Percentiles rank a stretch among this genome's conserved stretches.
Evolutionary conservation across 2,329 filamentous ascomycete species (phyloP).

Genomic region (Tolypocladium tropicale): DNA sequence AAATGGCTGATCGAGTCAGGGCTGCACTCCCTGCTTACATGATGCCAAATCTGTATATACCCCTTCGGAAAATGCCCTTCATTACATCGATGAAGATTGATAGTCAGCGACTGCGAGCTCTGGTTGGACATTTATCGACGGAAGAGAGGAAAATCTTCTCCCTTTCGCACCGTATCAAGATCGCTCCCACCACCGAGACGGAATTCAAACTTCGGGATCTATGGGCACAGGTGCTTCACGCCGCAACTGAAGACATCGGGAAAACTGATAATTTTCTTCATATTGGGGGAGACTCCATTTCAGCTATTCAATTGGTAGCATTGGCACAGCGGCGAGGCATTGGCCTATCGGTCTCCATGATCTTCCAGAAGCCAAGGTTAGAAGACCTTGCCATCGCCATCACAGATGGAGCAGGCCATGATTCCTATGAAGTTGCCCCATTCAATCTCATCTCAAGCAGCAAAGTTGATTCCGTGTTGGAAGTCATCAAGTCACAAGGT

Average conservation of each 20-base stretch:
- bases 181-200: not conserved
- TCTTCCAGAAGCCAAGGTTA: not conserved
- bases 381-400: not conserved
- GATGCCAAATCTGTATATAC: slow-evolving; percentile 1
- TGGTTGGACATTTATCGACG: not conserved
- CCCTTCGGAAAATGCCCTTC: not conserved
- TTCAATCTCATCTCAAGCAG: slow-evolving; percentile 6
- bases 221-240: slow-evolving; percentile 23
- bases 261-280: slow-evolving; percentile 14
- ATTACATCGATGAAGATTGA: not conserved
- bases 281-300: slow-evolving; percentile 19
- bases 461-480: not conserved
- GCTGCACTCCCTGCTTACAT: slow-evolving; percentile 1
- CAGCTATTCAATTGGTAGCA: slow-evolving; percentile 2
- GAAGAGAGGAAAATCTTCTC: not conserved
- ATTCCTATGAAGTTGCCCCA: not conserved
- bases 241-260: slow-evolving; percentile 8
- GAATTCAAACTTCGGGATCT: not conserved
- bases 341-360: slow-evolving; percentile 8
- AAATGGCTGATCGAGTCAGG: not conserved
- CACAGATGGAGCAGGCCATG: slow-evolving; percentile 4
- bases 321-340: not conserved
- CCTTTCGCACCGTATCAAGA: not conserved
- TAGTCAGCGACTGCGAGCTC: not conserved
- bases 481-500: not conserved